A percentile compares a stretch with the other conserved stretches of the same genome.
These are phyloP conservation scores for Turnera subulata DNA, from an alignment of 345 rosid species.

Conservation along the genomic window DNA sequence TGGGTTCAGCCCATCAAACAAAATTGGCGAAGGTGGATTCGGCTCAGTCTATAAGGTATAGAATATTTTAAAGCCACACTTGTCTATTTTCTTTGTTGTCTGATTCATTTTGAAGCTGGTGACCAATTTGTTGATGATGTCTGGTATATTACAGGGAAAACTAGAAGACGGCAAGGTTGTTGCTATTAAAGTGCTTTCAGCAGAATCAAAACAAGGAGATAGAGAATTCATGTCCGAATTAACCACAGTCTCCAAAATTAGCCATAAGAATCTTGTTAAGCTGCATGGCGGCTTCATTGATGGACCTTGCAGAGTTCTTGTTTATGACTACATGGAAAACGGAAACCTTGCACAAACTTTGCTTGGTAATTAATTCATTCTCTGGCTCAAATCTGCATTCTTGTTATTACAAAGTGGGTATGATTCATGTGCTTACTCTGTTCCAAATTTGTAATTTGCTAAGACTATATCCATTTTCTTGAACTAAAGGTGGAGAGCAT, in stretches of 20 bases:
- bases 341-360: slow-evolving; percentile 24
- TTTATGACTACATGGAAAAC: slow-evolving; percentile 37
- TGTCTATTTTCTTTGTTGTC: too few relatives aligned
- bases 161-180: slow-evolving; percentile 32
- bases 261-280: slow-evolving; percentile 32
- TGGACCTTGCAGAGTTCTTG: slow-evolving; percentile 34
- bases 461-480: not conserved
- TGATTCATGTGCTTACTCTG: too few relatives aligned
- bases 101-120: too few relatives aligned
- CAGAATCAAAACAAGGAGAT: slow-evolving; percentile 39
- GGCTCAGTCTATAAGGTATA: slow-evolving; percentile 46
- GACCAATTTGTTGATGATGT: not conserved
- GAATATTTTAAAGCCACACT: not conserved
- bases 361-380: slow-evolving; percentile 23
- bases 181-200: slow-evolving; percentile 38
- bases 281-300: slow-evolving; percentile 37
- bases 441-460: not conserved
- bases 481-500: slow-evolving; percentile 18
- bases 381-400: not conserved
- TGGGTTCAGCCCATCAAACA: slow-evolving; percentile 29
- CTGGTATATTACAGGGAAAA: slow-evolving; percentile 25
- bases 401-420: too few relatives aligned
- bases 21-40: slow-evolving; percentile 49
- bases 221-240: slow-evolving; percentile 38
- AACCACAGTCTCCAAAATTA: slow-evolving; percentile 25